These are phyloP conservation scores for Eragrostis tef DNA, from an alignment of 202 grass and related monocot genomes.

Conservation along the genomic window DNA sequence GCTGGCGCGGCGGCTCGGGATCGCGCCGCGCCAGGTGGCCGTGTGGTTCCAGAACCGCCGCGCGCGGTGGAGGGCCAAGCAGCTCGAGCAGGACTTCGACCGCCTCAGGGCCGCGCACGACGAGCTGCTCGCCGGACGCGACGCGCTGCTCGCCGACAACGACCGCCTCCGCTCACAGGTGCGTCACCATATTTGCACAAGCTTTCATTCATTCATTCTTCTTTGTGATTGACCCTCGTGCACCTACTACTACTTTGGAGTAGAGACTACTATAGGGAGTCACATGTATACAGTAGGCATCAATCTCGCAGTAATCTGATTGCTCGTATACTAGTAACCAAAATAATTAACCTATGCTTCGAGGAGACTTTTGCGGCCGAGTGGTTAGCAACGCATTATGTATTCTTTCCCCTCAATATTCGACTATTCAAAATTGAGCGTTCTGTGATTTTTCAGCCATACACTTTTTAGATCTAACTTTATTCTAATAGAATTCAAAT, in stretches of 20 bases:
- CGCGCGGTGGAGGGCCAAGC: conserved; percentile 67
- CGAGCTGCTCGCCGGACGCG: conserved; percentile 54
- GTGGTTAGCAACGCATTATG: not conserved
- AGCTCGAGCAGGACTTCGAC: conserved; percentile 68
- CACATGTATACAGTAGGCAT: not conserved
- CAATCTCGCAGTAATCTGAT: not conserved
- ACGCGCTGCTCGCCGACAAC: conserved; percentile 59
- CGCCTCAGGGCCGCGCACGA: conserved; percentile 57
- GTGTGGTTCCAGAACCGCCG: conserved; percentile 91
- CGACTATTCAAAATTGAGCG: too few relatives aligned
- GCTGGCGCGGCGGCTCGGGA: conserved; percentile 63
- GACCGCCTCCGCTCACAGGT: conserved; percentile 61
- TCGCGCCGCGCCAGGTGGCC: conserved; percentile 71
- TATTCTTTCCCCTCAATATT: not conserved
- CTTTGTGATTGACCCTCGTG: not conserved
- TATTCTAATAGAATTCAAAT: too few relatives aligned
- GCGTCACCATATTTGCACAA: not conserved
- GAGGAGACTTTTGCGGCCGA: not conserved
- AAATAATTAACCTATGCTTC: not conserved
- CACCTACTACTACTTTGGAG: not conserved
- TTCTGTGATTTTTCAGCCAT: too few relatives aligned
- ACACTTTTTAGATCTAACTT: too few relatives aligned
- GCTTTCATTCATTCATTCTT: not conserved
- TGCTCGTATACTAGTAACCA: not conserved
- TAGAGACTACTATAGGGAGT: not conserved